phyloP scores from a whole-genome alignment of 306 rosid genomes.

The Cicer yamashitae region DNA sequence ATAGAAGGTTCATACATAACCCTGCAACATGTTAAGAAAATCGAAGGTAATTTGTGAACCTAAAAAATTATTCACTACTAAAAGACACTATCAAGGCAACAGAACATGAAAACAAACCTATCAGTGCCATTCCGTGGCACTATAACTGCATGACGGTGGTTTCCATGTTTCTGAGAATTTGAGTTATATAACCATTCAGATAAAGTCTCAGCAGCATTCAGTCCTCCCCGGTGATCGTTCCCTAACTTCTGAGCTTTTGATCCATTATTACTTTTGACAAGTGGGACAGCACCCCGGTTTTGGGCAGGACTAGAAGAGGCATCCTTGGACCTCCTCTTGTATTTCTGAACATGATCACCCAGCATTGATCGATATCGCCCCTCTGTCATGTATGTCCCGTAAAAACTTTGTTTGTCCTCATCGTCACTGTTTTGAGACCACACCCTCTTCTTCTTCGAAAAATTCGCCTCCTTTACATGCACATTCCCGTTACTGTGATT shows the following conservation, averaged over 20 bases:
- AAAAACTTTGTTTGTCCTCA: constrained; percentile 65
- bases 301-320: constrained; percentile 70
- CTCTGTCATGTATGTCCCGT: constrained; percentile 69
- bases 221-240: constrained; percentile 65
- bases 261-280: constrained; percentile 53
- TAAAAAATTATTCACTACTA: constrained; percentile 36
- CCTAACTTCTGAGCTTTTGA: constrained; percentile 65
- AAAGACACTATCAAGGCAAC: constrained; percentile 34
- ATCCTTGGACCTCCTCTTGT: constrained; percentile 87
- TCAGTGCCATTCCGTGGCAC: constrained; percentile 51
- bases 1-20: constrained; percentile 80
- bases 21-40: constrained; percentile 58
- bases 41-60: constrained; percentile 10
- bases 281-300: constrained; percentile 53
- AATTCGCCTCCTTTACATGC: constrained; percentile 64
- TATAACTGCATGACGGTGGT: constrained; percentile 58
- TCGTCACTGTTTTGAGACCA: constrained; percentile 70
- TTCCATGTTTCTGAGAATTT: constrained; percentile 62
- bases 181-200: constrained; percentile 70
- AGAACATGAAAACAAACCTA: constrained; percentile 62
- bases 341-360: constrained; percentile 87
- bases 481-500: constrained; percentile 67
- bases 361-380: constrained; percentile 88
- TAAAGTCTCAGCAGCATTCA: constrained; percentile 59
- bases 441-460: constrained; percentile 69